Evolutionary conservation across 805 yeast genomes (phyloP).

Genomic region (Schwanniomyces pseudopolymorphus): DNA sequence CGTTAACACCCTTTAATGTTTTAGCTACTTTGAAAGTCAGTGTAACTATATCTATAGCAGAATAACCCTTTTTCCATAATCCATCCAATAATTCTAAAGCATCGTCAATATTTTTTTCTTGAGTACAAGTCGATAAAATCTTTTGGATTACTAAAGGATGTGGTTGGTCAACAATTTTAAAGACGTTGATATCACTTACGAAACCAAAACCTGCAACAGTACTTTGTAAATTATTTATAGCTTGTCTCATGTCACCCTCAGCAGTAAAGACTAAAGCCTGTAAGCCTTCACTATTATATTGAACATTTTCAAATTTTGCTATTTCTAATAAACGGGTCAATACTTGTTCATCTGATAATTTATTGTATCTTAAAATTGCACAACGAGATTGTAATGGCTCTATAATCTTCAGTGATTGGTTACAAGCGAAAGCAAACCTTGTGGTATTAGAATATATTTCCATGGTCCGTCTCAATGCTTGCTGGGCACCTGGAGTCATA

Average conservation of each 20-base stretch:
- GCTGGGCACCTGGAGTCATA: slow-evolving; percentile 97
- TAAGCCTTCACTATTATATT: slow-evolving; percentile 84
- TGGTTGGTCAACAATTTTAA: slow-evolving; percentile 93
- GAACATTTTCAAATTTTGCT: slow-evolving; percentile 64
- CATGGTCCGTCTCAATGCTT: slow-evolving; percentile 92
- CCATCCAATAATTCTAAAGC: slow-evolving; percentile 63
- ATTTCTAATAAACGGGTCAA: slow-evolving; percentile 73
- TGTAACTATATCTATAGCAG: slow-evolving; percentile 89
- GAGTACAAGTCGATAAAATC: slow-evolving; percentile 46
- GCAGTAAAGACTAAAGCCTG: slow-evolving; percentile 93
- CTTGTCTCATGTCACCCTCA: slow-evolving; percentile 99
- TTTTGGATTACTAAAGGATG: slow-evolving; percentile 84
- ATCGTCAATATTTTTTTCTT: slow-evolving; percentile 50
- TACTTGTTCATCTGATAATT: slow-evolving; percentile 82
- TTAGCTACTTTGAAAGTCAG: slow-evolving; percentile 88
- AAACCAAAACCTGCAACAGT: slow-evolving; percentile 91
- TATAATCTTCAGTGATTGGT: slow-evolving; percentile 89
- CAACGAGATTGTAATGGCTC: slow-evolving; percentile 97
- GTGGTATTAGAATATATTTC: slow-evolving; percentile 94
- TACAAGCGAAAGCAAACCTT: slow-evolving; percentile 97
- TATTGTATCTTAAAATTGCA: slow-evolving; percentile 84
- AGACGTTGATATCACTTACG: slow-evolving; percentile 90
- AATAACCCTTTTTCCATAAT: slow-evolving; percentile 88
- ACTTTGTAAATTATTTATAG: slow-evolving; percentile 89
- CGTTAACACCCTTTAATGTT: slow-evolving; percentile 65